Evolutionary conservation across 768 basidiomycete genomes (phyloP), one percentile per base, ranked within the genome.

Genomic region (Trametopsis cervina): DNA sequence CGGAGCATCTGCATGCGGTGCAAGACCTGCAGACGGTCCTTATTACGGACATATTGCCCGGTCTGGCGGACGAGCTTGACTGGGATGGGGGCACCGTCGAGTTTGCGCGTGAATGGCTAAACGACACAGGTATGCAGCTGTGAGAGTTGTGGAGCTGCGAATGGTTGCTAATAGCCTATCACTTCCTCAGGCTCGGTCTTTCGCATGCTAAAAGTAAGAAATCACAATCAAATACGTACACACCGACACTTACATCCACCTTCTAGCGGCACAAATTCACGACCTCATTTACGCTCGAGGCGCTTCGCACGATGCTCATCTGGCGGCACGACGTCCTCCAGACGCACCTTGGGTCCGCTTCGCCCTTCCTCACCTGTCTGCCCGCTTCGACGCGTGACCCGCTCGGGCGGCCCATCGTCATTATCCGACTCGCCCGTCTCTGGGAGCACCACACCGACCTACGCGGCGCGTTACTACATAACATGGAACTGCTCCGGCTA

Each of bases 241-340:
- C 45, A 29, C 25, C 40, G 47, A 40, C 50, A 57, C 35, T 47
- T 46, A 37, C 26, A 26, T 27, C 43, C 44, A 24, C 27, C 42
- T 40, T 41, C 56, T 62, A 89, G 85, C 76, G 81, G 54, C 79
- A 86, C 60, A 74, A 77, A 50, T 88, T 84, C 54, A 80, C 74
- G 33, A 68, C 69, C 44, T 77, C 81, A 0, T 80, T 83, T 52
- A 71, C 81, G 17, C 60, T 84, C 57, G 77, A 83, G 65, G 73
- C 57, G 18, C 22, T 64, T 36, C 47, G 40, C 22, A 41, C 18
- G 11, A 42, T 46, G 11, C 42, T 44, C 20, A 36, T 52, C 37
- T 46, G 42, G 56, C 18, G 57, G n/a, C 22, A 38, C 69, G 69
- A n/a, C 11, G 21, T 13, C 5, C 40, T 54, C 15, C 50, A 18